A percentile compares a stretch with the other conserved stretches of the same genome.
Conservation (phyloP, 1,139 yeast genomes). For the Saccharomyces hybrid region DNA sequence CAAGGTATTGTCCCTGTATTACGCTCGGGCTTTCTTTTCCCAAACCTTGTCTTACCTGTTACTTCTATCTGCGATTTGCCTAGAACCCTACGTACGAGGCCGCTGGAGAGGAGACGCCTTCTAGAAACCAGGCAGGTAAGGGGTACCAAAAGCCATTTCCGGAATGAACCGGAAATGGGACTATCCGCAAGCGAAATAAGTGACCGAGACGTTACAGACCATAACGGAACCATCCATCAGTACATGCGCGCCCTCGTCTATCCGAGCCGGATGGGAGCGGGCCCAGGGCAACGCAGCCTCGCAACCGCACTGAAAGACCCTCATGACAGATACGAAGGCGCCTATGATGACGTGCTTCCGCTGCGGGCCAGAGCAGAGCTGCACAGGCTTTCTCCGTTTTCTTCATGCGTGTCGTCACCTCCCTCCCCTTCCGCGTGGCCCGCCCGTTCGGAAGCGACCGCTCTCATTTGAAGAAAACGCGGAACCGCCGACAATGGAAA, state of each 20-base stretch:
- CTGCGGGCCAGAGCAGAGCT: not conserved
- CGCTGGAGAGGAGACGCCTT: not conserved
- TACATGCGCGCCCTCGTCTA: not conserved
- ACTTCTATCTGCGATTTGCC: conserved; percentile 1
- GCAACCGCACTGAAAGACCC: not conserved
- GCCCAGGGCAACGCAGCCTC: not conserved
- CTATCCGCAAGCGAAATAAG: too few species aligned
- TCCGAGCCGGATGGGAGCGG: not conserved
- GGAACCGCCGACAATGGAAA: not conserved
- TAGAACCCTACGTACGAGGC: not conserved
- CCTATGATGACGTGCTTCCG: not conserved
- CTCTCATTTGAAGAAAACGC: not conserved
- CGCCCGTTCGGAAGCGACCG: not conserved
- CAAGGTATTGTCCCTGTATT: not conserved
- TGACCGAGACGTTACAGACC: not conserved
- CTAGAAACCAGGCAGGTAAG: not conserved
- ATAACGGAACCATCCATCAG: not conserved
- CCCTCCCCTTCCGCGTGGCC: not conserved
- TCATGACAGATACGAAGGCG: not conserved
- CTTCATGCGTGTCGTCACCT: not conserved
- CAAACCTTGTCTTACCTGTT: not conserved
- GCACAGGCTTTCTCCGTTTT: not conserved
- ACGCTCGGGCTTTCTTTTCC: not conserved
- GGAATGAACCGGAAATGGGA: not conserved
- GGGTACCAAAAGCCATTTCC: not conserved